These are phyloP conservation scores for Polygonum maritimum DNA, from an alignment of 148 eudicot species.

Conservation along the genomic window DNA sequence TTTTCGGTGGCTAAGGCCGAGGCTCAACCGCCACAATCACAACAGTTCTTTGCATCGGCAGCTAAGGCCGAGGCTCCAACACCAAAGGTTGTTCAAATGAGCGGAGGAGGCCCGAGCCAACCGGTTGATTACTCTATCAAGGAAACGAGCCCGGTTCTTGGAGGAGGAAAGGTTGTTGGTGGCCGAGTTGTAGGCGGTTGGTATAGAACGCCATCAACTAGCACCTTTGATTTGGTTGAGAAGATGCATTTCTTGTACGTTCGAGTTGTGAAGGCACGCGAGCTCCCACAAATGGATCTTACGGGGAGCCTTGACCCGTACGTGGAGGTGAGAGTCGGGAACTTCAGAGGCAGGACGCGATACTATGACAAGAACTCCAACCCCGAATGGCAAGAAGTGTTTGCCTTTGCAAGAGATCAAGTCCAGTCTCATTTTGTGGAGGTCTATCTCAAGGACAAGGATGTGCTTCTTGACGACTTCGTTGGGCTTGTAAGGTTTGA, in stretches of 20 bases:
- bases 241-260: slow-evolving; percentile 56
- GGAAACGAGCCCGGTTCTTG: slow-evolving; percentile 59
- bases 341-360: slow-evolving; percentile 49
- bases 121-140: slow-evolving; percentile 50
- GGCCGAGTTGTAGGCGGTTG: slow-evolving; percentile 41
- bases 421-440: slow-evolving; percentile 50
- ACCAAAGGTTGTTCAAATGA: slow-evolving; percentile 29
- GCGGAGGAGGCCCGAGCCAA: slow-evolving; percentile 28
- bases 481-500: slow-evolving; percentile 52
- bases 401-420: slow-evolving; percentile 52
- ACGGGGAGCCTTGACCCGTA: slow-evolving; percentile 58
- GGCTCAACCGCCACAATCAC: not conserved
- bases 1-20: slow-evolving; percentile 16
- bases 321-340: slow-evolving; percentile 54
- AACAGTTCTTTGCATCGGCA: slow-evolving; percentile 13
- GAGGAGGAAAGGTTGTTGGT: slow-evolving; percentile 60
- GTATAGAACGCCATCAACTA: slow-evolving; percentile 17
- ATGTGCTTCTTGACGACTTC: slow-evolving; percentile 48
- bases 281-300: slow-evolving; percentile 50
- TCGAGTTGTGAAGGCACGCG: slow-evolving; percentile 63
- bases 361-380: slow-evolving; percentile 50
- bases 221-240: slow-evolving; percentile 61
- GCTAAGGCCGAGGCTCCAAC: slow-evolving; percentile 24
- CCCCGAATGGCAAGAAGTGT: slow-evolving; percentile 57
- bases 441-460: slow-evolving; percentile 53